Percentiles rank a stretch among this genome's conserved stretches.
Conservation (phyloP, 805 yeast species). For the Schwanniomyces sp. region DNA sequence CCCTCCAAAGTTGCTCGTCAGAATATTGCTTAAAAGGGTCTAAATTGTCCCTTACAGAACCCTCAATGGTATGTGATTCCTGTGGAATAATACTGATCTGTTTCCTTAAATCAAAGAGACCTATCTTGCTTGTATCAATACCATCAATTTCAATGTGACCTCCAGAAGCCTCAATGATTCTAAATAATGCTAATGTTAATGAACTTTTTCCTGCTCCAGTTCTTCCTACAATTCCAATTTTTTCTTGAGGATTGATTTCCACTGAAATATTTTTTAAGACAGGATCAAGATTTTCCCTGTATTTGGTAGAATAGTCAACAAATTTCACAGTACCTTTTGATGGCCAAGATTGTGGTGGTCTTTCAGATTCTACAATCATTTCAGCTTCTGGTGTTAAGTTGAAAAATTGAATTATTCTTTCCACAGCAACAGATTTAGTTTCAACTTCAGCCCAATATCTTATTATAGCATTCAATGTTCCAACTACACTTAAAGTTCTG, state of each 20-base stretch:
- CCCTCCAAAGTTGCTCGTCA: conserved; percentile 58
- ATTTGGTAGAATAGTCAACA: conserved; percentile 49
- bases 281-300: conserved; percentile 60
- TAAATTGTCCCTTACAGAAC: conserved; percentile 56
- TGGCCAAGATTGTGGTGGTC: conserved; percentile 54
- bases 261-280: conserved; percentile 50
- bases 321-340: conserved; percentile 47
- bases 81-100: conserved; percentile 69
- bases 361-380: conserved; percentile 42
- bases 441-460: conserved; percentile 38
- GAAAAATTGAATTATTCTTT: conserved; percentile 45
- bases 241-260: conserved; percentile 57
- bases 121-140: conserved; percentile 51
- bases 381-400: conserved; percentile 62
- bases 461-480: conserved; percentile 34
- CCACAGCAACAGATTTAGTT: conserved; percentile 40
- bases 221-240: conserved; percentile 84
- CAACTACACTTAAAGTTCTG: conserved; percentile 36
- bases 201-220: conserved; percentile 86
- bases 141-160: conserved; percentile 59
- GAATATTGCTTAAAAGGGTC: conserved; percentile 58
- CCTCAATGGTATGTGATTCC: conserved; percentile 66
- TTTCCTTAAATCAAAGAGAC: conserved; percentile 54
- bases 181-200: conserved; percentile 61
- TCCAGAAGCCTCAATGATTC: conserved; percentile 49